Evolutionary conservation across 306 rosid species (phyloP), one percentile per base, ranked within the genome.

Genomic region (Urtica urens): DNA sequence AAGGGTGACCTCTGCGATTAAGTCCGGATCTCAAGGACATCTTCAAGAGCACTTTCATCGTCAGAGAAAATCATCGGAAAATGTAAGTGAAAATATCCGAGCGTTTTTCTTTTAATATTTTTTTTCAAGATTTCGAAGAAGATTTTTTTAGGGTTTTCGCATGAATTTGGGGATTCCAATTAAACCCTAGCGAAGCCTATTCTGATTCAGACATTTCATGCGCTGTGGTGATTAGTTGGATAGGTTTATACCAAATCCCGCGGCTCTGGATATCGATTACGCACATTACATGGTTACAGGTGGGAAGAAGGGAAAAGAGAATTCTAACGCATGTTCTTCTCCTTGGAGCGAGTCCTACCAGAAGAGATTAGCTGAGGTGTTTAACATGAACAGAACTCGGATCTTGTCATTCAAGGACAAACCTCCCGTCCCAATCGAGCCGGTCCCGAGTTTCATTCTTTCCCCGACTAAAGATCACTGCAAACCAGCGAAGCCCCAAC

Each of bases 391-490:
- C 29, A 27, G 49, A 29, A 45, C 49, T 11, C 27, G 49, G 23
- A 45, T 45, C 49, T 45, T 45, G 30, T 10, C 49, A 13, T 45
- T 45, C 49, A 45, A 45, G 49, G 14, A 45, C 7, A 45, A 45
- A 18, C 49, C 49, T 29, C 29, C 49, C 5, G 23, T 45, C 26
- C 27, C 49, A 45, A 25, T 45, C 1, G 49, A 45, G 15, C 49
- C 49, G 26, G 23, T 45, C 14, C 49, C 53, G 4, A 9, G 30
- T 24, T 48, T 14, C 14, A 18, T 48, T 11, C 15, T 48, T 22
- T 48, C 53, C 1, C 38, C 37, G 8, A 6, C 10, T 28, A 26
- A 28, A 27, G 34, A 10, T 13, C 37, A 27, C 22, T 22, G 37
- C 49, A 45, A 45, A 13, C 13, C 10, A 3, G 26, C 14, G 3